Evolutionary conservation across 176 grass and related monocot genomes (phyloP).

Genomic region (Carex pumila): DNA sequence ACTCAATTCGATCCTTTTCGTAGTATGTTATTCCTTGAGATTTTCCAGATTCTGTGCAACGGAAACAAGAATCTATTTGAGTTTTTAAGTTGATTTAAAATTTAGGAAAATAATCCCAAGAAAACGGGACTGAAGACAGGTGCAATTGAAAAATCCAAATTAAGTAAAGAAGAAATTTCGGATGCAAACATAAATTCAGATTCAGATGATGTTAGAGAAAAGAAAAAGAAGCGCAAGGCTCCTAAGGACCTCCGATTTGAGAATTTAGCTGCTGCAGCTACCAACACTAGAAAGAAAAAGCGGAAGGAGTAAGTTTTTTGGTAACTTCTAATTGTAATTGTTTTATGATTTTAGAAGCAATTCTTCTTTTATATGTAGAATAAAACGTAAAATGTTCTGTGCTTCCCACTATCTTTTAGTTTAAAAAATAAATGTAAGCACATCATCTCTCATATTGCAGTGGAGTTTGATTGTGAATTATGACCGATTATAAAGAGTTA

Average conservation of each 20-base stretch:
- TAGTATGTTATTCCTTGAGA: not conserved
- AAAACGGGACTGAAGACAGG: not conserved
- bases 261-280: conserved; percentile 42
- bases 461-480: not conserved
- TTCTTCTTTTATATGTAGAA: not conserved
- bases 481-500: not conserved
- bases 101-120: conserved; percentile 30
- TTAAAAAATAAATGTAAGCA: not conserved
- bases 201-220: conserved; percentile 20
- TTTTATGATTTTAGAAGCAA: not conserved
- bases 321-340: not conserved
- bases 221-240: conserved; percentile 21
- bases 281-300: conserved; percentile 63
- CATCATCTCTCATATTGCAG: not conserved
- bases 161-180: conserved; percentile 13
- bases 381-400: not conserved
- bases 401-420: not conserved
- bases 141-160: conserved; percentile 14
- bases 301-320: conserved; percentile 67
- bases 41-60: not conserved
- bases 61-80: not conserved
- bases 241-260: conserved; percentile 67
- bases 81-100: not conserved
- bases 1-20: not conserved
- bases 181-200: conserved; percentile 21